Conservation (phyloP, 2,329 filamentous ascomycete species). For the Stenocarpella maydis region DNA sequence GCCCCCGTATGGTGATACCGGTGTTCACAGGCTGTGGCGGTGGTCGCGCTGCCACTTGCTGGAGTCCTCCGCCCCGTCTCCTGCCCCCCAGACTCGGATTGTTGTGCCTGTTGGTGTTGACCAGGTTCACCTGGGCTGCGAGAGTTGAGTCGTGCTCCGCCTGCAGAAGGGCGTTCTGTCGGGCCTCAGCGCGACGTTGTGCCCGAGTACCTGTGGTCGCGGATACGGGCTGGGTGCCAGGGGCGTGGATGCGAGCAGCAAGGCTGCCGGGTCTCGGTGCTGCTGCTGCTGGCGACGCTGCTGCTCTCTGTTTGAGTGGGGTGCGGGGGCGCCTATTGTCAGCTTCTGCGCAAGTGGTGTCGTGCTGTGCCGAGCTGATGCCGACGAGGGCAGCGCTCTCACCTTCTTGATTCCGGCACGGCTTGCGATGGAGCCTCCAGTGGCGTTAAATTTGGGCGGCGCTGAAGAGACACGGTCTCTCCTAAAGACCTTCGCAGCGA, state of each 20-base stretch:
- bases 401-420: conserved; percentile 79
- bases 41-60: conserved; percentile 44
- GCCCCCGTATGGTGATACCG: conserved; percentile 76
- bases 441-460: conserved; percentile 55
- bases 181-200: conserved; percentile 45
- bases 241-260: conserved; percentile 55
- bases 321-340: neutral
- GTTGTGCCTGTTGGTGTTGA: conserved; percentile 35
- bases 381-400: conserved; percentile 38
- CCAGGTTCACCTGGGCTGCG: conserved; percentile 47
- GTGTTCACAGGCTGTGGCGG: conserved; percentile 44
- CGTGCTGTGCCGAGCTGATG: conserved; percentile 43
- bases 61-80: conserved; percentile 35
- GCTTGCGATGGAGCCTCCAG: conserved; percentile 70
- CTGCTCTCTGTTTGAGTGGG: conserved; percentile 31
- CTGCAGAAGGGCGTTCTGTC: conserved; percentile 48
- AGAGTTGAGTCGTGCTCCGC: conserved; percentile 47
- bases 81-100: conserved; percentile 37
- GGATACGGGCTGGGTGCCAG: conserved; percentile 44
- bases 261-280: conserved; percentile 49
- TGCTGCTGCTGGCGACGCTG: conserved; percentile 43
- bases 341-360: conserved; percentile 38
- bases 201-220: conserved; percentile 41
- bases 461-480: conserved; percentile 65
- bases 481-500: conserved; percentile 78